Conservation (phyloP, 2,329 filamentous ascomycete genomes). For the Aspergillus nomiae region DNA sequence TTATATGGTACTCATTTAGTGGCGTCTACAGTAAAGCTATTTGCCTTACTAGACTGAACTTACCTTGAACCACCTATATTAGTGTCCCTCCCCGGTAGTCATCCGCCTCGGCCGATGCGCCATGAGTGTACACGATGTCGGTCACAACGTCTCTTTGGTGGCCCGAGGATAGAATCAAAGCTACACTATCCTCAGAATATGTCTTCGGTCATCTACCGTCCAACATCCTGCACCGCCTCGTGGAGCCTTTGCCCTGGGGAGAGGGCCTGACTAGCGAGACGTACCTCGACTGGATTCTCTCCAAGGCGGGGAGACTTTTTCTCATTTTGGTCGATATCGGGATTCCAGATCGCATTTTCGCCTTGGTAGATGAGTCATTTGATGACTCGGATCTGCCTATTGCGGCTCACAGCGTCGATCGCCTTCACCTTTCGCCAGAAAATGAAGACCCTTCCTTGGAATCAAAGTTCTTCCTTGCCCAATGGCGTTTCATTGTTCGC, state of each 20-base stretch:
- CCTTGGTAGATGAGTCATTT: slow-evolving; percentile 62
- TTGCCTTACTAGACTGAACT: background rate
- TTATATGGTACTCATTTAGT: slow-evolving; percentile 9
- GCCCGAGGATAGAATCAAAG: slow-evolving; percentile 48
- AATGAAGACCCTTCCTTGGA: slow-evolving; percentile 49
- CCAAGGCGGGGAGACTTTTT: slow-evolving; percentile 59
- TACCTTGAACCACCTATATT: slow-evolving; percentile 12
- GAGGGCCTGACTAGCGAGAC: slow-evolving; percentile 50
- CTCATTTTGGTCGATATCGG: slow-evolving; percentile 61
- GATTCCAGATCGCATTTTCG: slow-evolving; percentile 65
- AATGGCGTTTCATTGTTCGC: slow-evolving; percentile 61
- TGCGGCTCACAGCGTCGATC: slow-evolving; percentile 55
- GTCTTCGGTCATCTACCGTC: slow-evolving; percentile 39
- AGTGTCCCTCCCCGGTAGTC: slow-evolving; percentile 5
- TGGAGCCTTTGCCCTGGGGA: slow-evolving; percentile 44
- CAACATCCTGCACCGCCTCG: slow-evolving; percentile 39
- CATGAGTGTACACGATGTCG: slow-evolving; percentile 27
- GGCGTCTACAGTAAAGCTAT: background rate
- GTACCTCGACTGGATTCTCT: slow-evolving; percentile 66
- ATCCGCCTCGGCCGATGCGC: slow-evolving; percentile 11
- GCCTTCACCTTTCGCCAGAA: slow-evolving; percentile 56
- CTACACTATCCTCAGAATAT: slow-evolving; percentile 45
- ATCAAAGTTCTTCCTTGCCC: slow-evolving; percentile 59
- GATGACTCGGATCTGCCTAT: slow-evolving; percentile 65
- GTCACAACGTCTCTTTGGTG: slow-evolving; percentile 43